Conservation (phyloP, 169 alveolate genomes). For the Plasmodium berghei region DNA sequence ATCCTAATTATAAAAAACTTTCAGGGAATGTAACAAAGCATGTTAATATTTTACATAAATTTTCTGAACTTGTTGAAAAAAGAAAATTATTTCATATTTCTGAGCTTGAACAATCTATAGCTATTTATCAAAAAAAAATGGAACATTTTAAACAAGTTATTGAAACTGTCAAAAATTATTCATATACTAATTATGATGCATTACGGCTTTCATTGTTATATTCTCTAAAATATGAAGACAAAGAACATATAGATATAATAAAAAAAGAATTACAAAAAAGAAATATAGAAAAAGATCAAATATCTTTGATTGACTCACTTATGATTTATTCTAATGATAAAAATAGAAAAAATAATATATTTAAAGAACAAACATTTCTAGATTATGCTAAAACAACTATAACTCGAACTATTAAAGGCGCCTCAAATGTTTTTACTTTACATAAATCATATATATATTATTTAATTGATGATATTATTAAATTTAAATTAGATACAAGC, state of each 20-base stretch:
- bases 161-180: constrained; percentile 84
- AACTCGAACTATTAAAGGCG: constrained; percentile 86
- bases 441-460: constrained; percentile 88
- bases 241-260: constrained; percentile 77
- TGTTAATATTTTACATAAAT: constrained; percentile 89
- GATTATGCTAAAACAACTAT: constrained; percentile 88
- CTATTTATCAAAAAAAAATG: constrained; percentile 86
- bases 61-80: constrained; percentile 89
- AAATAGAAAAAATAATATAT: constrained; percentile 87
- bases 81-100: constrained; percentile 90
- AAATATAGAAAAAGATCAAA: constrained; percentile 79
- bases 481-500: constrained; percentile 84
- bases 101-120: constrained; percentile 92
- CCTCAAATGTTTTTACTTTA: constrained; percentile 90
- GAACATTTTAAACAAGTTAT: constrained; percentile 88
- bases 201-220: constrained; percentile 89
- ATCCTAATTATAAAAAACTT: constrained; percentile 92
- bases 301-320: constrained; percentile 87
- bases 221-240: constrained; percentile 91
- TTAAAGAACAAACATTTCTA: constrained; percentile 87
- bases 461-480: constrained; percentile 86
- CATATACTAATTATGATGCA: constrained; percentile 87
- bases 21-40: constrained; percentile 92
- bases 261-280: constrained; percentile 43
- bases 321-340: constrained; percentile 90